Evolutionary conservation across 2,329 filamentous ascomycete genomes (phyloP), one percentile per base, ranked within the genome.

Genomic region (Raffaelea deltoideospora): DNA sequence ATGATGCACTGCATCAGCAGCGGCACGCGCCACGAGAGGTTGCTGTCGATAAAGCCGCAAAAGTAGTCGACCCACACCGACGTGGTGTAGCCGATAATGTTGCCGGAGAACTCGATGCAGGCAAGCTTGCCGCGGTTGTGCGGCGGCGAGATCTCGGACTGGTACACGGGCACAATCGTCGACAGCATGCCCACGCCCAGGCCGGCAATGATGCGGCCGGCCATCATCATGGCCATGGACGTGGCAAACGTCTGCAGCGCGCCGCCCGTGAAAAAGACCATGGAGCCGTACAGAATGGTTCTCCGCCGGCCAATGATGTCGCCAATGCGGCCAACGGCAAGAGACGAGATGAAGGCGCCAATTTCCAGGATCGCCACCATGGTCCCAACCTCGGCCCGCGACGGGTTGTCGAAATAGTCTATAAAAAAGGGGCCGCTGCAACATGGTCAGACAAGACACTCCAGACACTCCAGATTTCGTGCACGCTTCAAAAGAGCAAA

Each of bases 1-100:
- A 98, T 96, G 33, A 92, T 57, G 51, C 90, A 95, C 58, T 98
- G 90, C 77, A 94, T 83, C 32, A 86, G 60, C 35, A 98, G 62
- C 2, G 90, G 90, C 31, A 95, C 49, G 34, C 90, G 81, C 90
- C 90, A 98, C 3, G 90, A 85, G 61, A 79, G 69, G 55, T 96
- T 66, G 49, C 67, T 83, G 43, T 84, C 59, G 52, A 98, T 96
- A 53, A 69, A 95, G 40, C 83, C 90, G 59, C 87, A 95, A 50
- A 90, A 88, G 59, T 96, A 98, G 57, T 98, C 90, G 21, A 96
- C 88, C 90, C 90, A 98, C 18, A 96, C 88, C 48, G 88, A 96
- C 37, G 85, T 86, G 37, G 88, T 80, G 55, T 98, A 98, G 23
- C 90, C 90, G 42, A 84, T 79, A 44, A 98, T 93, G 58, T 98